phyloP scores from a whole-genome alignment of 2,329 filamentous ascomycete genomes.

The Cytospora piceae region DNA sequence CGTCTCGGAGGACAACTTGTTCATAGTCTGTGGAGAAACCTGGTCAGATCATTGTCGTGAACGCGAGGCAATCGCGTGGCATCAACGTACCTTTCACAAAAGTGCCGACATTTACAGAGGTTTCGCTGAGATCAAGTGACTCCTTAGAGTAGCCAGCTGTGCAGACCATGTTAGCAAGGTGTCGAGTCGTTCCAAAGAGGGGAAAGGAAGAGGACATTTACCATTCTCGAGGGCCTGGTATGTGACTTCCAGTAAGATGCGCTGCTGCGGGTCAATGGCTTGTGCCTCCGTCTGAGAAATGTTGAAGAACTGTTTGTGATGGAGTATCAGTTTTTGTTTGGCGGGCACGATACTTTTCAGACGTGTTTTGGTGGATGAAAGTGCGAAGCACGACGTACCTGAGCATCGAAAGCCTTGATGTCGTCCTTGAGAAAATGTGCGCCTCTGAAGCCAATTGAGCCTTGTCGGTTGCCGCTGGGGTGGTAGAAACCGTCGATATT shows the following conservation, averaged over 20 bases:
- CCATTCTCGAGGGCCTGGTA: slow-evolving; percentile 57
- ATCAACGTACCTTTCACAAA: slow-evolving; percentile 50
- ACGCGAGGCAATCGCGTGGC: background rate
- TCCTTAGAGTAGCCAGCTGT: slow-evolving; percentile 36
- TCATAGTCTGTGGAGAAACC: slow-evolving; percentile 49
- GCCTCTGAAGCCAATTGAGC: slow-evolving; percentile 44
- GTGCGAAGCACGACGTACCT: slow-evolving; percentile 43
- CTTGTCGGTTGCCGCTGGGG: slow-evolving; percentile 60
- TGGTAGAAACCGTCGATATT: slow-evolving; percentile 70
- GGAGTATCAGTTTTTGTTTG: background rate
- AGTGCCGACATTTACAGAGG: slow-evolving; percentile 55
- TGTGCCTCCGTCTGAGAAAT: slow-evolving; percentile 54
- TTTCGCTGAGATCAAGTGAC: slow-evolving; percentile 48
- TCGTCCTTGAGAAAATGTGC: slow-evolving; percentile 56
- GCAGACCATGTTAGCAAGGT: background rate
- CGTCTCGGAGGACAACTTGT: slow-evolving; percentile 53
- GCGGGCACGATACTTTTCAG: background rate
- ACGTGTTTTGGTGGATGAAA: background rate
- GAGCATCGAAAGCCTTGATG: slow-evolving; percentile 52
- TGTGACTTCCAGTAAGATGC: slow-evolving; percentile 54
- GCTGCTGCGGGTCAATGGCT: slow-evolving; percentile 57
- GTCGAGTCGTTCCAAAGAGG: background rate
- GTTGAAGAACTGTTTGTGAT: slow-evolving; percentile 51
- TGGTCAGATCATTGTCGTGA: background rate
- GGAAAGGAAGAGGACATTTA: slow-evolving; percentile 30